Conservation (phyloP, 352 stramenopile genomes). For the Nothophytophthora sp. region DNA sequence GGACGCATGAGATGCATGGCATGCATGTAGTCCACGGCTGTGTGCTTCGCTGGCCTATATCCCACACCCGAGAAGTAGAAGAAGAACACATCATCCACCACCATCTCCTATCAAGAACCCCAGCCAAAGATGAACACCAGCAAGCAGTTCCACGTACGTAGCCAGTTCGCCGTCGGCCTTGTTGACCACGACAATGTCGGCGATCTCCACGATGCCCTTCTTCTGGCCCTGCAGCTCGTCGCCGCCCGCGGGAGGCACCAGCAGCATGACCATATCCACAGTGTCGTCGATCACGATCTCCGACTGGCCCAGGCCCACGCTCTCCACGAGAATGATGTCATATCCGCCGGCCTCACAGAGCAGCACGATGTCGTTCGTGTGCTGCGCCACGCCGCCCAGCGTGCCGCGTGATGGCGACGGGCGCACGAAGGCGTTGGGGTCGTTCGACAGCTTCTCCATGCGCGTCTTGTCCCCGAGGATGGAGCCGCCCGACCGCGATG, state of each 20-base stretch:
- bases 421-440: conserved; percentile 92
- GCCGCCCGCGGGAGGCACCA: conserved; percentile 94
- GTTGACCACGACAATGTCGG: conserved; percentile 97
- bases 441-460: conserved; percentile 94
- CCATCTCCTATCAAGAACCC: no score
- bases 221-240: conserved; percentile 98
- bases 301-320: conserved; percentile 96
- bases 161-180: conserved; percentile 95
- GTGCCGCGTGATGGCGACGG: conserved; percentile 91
- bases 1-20: conserved; percentile 80
- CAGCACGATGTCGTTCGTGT: conserved; percentile 93
- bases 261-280: conserved; percentile 96
- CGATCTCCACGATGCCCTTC: conserved; percentile 99
- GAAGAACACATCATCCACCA: no score
- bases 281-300: conserved; percentile 97
- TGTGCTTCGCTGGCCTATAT: conserved; percentile 64
- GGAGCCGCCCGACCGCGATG: conserved; percentile 92
- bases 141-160: conserved; percentile 20
- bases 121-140: not conserved
- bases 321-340: conserved; percentile 97
- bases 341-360: conserved; percentile 94
- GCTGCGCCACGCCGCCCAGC: conserved; percentile 68
- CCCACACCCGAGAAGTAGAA: not conserved
- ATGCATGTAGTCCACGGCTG: conserved; percentile 78
- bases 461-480: conserved; percentile 99